Evolutionary conservation across 2,329 filamentous ascomycete species (phyloP), one percentile per base, ranked within the genome.

Genomic region (Dothideomycetidae sp.): DNA sequence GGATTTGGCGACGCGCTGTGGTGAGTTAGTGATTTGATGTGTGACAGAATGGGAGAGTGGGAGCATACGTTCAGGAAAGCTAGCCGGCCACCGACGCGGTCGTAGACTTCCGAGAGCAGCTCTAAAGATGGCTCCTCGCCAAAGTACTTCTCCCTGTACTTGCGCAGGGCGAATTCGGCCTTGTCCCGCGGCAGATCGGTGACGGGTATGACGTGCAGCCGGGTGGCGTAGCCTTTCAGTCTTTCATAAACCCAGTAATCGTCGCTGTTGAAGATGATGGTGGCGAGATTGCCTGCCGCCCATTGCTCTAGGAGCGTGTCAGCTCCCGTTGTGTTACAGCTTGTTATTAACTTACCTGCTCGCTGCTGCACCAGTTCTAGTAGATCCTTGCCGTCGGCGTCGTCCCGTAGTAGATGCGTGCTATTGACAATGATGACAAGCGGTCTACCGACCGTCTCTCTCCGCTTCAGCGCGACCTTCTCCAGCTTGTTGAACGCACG

Each of bases 221-320:
- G 75, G 2, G 86, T 93, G 3, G 85, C 83, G 42, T 93, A 78
- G 55, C 83, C 78, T 65, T 94, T 94, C 36, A 98, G 64, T 10
- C 86, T 73, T 57, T 98, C 90, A 51, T 94, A 96, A 1, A 98
- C 81, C 90, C 90, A 98, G 60, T 93, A 98, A 55, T 96, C 90
- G 58, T 98, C 90, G 37, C 78, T 86, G 60, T 94, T 96, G 62
- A 98, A 85, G 21, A 98, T 77, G 67, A 84, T 73, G 1, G 90
- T 96, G 18, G 92, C 82, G 5, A 98, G 70, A 46, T 84, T 88
- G 13, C 81, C 75, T 1, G 88, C 90, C 1, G 90, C 88, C 90
- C 90, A 98, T 57, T 90, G 81, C 59, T 98, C 90, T 42, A 17
- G n/a, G n/a, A n/a, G n/a, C n/a, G n/a, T n/a, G n/a, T n/a, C n/a